phyloP scores from a whole-genome alignment of 2,329 filamentous ascomycete species.

The Fusarium sp. region DNA sequence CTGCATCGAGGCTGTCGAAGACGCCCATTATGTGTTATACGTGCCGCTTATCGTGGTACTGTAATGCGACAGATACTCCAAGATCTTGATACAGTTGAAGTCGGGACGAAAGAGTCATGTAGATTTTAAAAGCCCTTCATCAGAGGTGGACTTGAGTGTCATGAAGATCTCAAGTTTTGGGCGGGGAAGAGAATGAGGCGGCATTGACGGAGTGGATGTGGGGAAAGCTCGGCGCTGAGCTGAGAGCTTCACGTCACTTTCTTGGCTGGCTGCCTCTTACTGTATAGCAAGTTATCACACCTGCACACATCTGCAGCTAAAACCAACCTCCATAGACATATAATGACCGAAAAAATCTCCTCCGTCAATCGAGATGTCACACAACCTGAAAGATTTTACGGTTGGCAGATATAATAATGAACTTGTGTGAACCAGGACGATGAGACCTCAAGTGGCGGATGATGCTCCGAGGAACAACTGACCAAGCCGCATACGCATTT shows the following conservation, averaged over 20 bases:
- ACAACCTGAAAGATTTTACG: too few relatives aligned
- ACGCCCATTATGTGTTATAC: slow-evolving; percentile 53
- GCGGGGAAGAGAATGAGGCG: slow-evolving; percentile 40
- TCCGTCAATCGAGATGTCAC: too few relatives aligned
- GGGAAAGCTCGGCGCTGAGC: slow-evolving; percentile 25
- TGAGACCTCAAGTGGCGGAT: too few relatives aligned
- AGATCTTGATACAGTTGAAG: background rate
- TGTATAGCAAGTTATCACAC: background rate
- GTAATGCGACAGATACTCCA: slow-evolving; percentile 10
- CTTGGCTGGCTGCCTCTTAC: slow-evolving; percentile 31
- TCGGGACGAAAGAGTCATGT: background rate
- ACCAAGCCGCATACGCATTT: too few relatives aligned
- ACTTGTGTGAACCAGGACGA: too few relatives aligned
- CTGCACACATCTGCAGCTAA: background rate
- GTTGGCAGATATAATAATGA: too few relatives aligned
- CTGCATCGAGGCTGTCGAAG: slow-evolving; percentile 75
- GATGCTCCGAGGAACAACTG: too few relatives aligned
- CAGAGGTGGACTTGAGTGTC: background rate
- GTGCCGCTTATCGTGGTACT: slow-evolving; percentile 1
- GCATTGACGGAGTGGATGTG: slow-evolving; percentile 33
- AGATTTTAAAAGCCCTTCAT: slow-evolving; percentile 2
- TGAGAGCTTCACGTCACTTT: slow-evolving; percentile 20
- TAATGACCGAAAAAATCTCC: too few relatives aligned
- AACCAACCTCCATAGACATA: background rate
- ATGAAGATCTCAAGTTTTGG: slow-evolving; percentile 26